Percentiles rank a stretch among this genome's conserved stretches.
Conservation (phyloP, 2,329 filamentous ascomycete genomes). For the Neophaeococcomyces mojaviensis region DNA sequence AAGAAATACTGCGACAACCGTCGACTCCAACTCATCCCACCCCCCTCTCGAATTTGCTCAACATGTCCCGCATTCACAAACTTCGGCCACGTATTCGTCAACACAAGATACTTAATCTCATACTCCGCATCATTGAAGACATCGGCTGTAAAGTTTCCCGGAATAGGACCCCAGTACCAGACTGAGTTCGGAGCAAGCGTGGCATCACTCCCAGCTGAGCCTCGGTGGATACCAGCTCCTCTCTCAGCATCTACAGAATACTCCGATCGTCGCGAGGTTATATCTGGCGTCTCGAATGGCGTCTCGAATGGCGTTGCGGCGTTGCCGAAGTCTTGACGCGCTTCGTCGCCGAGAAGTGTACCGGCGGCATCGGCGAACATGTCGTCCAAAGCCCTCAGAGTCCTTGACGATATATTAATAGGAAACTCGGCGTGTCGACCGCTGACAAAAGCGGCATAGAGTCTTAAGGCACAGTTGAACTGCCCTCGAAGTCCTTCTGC, state of each 20-base stretch:
- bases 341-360: conserved; percentile 24
- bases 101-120: conserved; percentile 53
- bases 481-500: conserved; percentile 27
- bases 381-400: conserved; percentile 9
- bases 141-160: conserved; percentile 33
- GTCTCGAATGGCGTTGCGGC: conserved; percentile 18
- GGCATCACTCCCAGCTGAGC: conserved; percentile 3
- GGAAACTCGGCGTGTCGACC: conserved; percentile 52
- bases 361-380: conserved; percentile 7
- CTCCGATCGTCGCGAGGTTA: conserved; percentile 1
- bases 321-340: conserved; percentile 33
- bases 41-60: background rate
- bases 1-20: background rate
- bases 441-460: conserved; percentile 52
- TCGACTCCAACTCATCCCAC: background rate
- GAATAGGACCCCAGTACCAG: conserved; percentile 6
- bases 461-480: conserved; percentile 49
- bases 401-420: conserved; percentile 41
- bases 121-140: conserved; percentile 51
- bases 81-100: conserved; percentile 58
- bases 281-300: conserved; percentile 11
- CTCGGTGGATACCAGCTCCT: background rate
- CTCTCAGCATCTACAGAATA: too few species aligned
- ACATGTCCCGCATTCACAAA: conserved; percentile 33
- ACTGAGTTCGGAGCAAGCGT: background rate